Base-by-base conservation (phyloP, 805 yeast genomes). In the Wickerhamiella sergipiensis region DNA sequence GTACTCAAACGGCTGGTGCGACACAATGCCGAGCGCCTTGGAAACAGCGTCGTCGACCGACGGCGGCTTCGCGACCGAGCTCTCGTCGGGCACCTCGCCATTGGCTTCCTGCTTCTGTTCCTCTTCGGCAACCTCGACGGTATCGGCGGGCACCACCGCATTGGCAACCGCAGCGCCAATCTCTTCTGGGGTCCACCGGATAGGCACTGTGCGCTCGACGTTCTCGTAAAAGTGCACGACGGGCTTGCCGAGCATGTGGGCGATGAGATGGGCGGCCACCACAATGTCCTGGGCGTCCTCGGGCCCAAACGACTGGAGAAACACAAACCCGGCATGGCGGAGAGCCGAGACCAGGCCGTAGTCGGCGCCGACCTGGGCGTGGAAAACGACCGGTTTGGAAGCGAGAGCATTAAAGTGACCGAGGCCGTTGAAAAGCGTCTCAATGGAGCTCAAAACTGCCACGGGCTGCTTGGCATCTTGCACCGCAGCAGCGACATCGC, bases 201-300 rank as follows among this genome's bases (percentile, higher is more conserved):
- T 42, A 4, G 63, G 61, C 1, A 52, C 59, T 6, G 33, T n/a
- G 38, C 53, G 49, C 40, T 48, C 46, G 19, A 46, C 51, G 45
- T 59, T 54, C 31, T 65, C 33, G 62, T 75, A 81, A 63, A 88
- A 84, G 67, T 88, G 95, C 53, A 88, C 71, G 4, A 85, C 86
- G 1, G 92, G 77, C 47, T 68, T 71, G 6, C 66, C 55, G 33
- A 74, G 64, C 50, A 68, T 67, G 36, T 70, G 64, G 7, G 89
- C 76, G 40, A 81, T 64, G 45, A 78, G 67, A 58, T 79, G 76
- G 2, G 94, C 78, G 23, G 80, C 75, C 45, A 77, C 66, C 6
- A 85, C 72, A 54, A 77, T 71, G 48, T 73, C 73, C 45, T 71
- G 66, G 9, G 82, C 71, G 54, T 82, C 86, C 31, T 69, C 62